Conservation (phyloP, 106 monocot genomes). For the Agapanthus africanus region DNA sequence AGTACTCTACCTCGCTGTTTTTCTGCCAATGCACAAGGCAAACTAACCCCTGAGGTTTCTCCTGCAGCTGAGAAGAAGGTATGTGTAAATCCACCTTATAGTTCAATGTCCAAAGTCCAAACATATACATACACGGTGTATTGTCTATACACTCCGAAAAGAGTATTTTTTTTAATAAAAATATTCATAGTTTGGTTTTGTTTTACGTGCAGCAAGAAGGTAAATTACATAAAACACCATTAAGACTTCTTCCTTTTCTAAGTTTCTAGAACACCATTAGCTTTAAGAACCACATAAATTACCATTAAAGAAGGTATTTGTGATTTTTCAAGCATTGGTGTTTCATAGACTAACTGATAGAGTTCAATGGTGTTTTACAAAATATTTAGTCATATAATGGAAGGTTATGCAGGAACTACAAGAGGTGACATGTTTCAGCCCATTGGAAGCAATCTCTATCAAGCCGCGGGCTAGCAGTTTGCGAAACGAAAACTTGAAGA, state of each 20-base stretch:
- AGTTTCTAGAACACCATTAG: no score
- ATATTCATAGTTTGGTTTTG: not conserved
- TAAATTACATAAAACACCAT: not conserved
- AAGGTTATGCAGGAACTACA: not conserved
- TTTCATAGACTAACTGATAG: not conserved
- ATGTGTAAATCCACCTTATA: not conserved
- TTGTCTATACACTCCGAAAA: no score
- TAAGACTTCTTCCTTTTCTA: no score
- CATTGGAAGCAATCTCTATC: conserved; percentile 34
- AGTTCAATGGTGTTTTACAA: not conserved
- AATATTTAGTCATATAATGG: not conserved
- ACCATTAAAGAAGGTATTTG: no score
- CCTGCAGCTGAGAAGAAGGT: not conserved
- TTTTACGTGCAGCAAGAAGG: not conserved
- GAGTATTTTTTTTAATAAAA: no score
- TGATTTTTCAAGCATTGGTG: no score
- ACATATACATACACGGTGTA: not conserved
- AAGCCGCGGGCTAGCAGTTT: not conserved
- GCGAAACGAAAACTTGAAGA: conserved; percentile 2
- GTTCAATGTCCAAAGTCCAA: not conserved
- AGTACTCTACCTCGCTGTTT: conserved; percentile 2
- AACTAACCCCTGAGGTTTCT: not conserved
- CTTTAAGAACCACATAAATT: no score
- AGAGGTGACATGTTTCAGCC: conserved; percentile 30
- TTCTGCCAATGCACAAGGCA: conserved; percentile 5